A percentile compares a stretch with the other conserved stretches of the same genome.
Conservation (phyloP, 768 basidiomycete genomes). For the Tulasnella sp. region DNA sequence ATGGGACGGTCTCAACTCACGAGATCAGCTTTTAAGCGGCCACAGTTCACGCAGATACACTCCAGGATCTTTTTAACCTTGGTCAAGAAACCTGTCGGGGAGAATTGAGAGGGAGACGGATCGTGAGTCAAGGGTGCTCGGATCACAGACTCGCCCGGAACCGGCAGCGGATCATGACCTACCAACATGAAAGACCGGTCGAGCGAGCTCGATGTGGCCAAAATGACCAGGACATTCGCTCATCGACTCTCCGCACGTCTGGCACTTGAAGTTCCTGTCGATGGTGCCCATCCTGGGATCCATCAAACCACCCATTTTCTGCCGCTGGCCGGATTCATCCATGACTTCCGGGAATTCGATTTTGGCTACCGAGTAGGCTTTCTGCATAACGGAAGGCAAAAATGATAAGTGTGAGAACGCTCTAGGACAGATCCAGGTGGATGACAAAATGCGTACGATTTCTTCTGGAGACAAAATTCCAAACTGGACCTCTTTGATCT, state of each 20-base stretch:
- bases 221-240: slow-evolving; percentile 99
- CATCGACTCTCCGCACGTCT: slow-evolving; percentile 99
- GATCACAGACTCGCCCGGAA: background rate
- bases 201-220: slow-evolving; percentile 94
- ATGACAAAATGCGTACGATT: slow-evolving; percentile 62
- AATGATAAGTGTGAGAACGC: background rate
- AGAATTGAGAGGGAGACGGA: background rate
- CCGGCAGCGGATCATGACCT: slow-evolving; percentile 36
- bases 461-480: slow-evolving; percentile 98
- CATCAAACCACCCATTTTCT: slow-evolving; percentile 92
- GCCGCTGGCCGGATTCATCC: slow-evolving; percentile 87
- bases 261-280: slow-evolving; percentile 96
- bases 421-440: background rate
- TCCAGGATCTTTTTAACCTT: slow-evolving; percentile 99
- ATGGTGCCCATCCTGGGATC: slow-evolving; percentile 98
- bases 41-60: slow-evolving; percentile 97
- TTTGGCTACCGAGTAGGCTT: slow-evolving; percentile 98
- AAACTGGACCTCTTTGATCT: slow-evolving; percentile 97
- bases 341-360: slow-evolving; percentile 98
- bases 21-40: slow-evolving; percentile 93
- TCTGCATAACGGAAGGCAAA: slow-evolving; percentile 48
- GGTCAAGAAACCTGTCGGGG: slow-evolving; percentile 74
- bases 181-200: slow-evolving; percentile 98
- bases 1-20: slow-evolving; percentile 68
- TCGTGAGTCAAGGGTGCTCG: background rate